A percentile compares a stretch with the other conserved stretches of the same genome.
Conservation (phyloP, 2,329 filamentous ascomycete species). For the Trichoderma citrinoviride region DNA sequence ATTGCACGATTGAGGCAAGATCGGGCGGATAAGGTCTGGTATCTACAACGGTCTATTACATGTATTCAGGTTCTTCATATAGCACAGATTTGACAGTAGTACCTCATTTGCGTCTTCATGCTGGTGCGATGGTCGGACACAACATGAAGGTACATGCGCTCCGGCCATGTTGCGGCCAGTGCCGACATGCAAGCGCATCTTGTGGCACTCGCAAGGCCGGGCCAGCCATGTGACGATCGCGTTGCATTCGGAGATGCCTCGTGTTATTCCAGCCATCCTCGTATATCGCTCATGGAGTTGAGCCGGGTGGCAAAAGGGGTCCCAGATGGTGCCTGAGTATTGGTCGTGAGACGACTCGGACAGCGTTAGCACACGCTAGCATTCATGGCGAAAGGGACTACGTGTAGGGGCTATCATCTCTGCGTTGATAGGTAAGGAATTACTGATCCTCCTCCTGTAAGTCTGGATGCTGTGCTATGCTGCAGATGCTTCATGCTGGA, state of each 20-base stretch:
- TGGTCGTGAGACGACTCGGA: background rate
- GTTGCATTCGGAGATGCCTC: constrained; percentile 18
- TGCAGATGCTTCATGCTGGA: too few relatives aligned
- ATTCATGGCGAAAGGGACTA: background rate
- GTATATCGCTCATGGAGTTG: constrained; percentile 1
- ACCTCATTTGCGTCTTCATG: too few relatives aligned
- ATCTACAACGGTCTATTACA: too few relatives aligned
- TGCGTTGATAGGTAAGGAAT: too few relatives aligned
- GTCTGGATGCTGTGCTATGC: background rate
- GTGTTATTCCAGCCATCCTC: background rate
- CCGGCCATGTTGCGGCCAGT: background rate
- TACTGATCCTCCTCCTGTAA: too few relatives aligned
- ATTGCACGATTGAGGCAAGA: too few relatives aligned
- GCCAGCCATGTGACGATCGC: constrained; percentile 13
- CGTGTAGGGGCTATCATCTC: too few relatives aligned
- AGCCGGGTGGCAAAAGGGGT: constrained; percentile 1
- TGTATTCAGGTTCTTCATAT: too few relatives aligned
- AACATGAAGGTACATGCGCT: background rate
- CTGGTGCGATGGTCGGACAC: too few relatives aligned
- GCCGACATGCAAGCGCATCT: constrained; percentile 1
- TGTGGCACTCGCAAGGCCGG: background rate
- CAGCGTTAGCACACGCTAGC: background rate
- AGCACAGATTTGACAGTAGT: too few relatives aligned
- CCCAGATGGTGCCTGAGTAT: background rate
- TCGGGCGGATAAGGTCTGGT: too few relatives aligned